Base-by-base conservation (phyloP, 2,329 filamentous ascomycete species). In the Fusarium coicis region DNA sequence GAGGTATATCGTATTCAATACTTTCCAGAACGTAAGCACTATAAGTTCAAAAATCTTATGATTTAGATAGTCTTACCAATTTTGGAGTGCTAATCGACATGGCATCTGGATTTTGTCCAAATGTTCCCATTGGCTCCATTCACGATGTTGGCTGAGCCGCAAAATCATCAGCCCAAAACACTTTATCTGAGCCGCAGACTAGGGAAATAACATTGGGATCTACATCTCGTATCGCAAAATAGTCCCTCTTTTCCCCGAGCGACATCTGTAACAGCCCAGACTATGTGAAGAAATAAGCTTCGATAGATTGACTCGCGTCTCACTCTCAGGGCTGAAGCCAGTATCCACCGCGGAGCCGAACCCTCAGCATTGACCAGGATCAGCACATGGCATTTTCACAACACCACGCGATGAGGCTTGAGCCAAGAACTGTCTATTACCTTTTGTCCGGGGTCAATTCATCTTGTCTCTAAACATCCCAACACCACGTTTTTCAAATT, bases 301-400 rank as follows among this genome's bases (percentile, higher is more conserved):
- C 36, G 32, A 47, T 60, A 55, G 52, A 47, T 53, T 71, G 58
- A 70, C 57, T 73, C 70, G 60, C 28, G 50, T 47, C 37, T 16
- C 49, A 53, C 34, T 37, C 26, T 23, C 44, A 53, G 52, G 42
- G 54, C 54, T 60, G 57, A 61, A 32, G 15, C 10, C 34, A 6
- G 34, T 49, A 54, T 50, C 70, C 70, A 74, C 70, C 57, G 70
- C 70, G 70, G 70, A 73, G 54, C 70, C 70, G 70, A 68, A 57
- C 7, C 10, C 40, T 64, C 58, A 37, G 18, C 46, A 32, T 32
- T 42, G 39, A 37, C 28, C 26, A 39, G 19, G 12, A 18, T 36
- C n/a, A 40, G 59, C 37, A 52, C 43, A 70, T 56, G 47, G 66
- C 23, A 46, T 46, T 32, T 53, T 50, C 26, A 49, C 46, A 53